Evolutionary conservation across 768 basidiomycete species (phyloP).

Genomic region (Candolleomyces eurysporus): DNA sequence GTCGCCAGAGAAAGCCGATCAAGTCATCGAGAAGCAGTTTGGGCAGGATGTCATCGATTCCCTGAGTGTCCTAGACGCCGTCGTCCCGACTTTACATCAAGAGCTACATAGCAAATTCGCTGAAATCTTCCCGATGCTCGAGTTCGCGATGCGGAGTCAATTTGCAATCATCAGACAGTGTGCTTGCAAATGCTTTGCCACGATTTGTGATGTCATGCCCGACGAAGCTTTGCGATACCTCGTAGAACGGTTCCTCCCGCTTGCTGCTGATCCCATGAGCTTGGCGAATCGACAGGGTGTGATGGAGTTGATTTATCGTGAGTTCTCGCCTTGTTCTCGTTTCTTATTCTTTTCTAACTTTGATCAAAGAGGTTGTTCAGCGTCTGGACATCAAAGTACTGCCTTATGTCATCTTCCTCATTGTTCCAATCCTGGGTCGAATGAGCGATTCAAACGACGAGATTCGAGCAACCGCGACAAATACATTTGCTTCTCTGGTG

Average conservation of each 20-base stretch:
- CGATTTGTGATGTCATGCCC: constrained; percentile 84
- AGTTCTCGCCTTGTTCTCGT: constrained; percentile 32
- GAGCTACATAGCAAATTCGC: constrained; percentile 67
- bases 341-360: constrained; percentile 1
- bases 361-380: constrained; percentile 79
- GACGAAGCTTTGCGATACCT: constrained; percentile 84
- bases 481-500: constrained; percentile 93
- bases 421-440: constrained; percentile 92
- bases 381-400: constrained; percentile 90
- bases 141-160: constrained; percentile 75
- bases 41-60: constrained; percentile 94
- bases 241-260: constrained; percentile 80
- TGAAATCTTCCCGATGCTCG: constrained; percentile 74
- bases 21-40: constrained; percentile 62
- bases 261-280: constrained; percentile 74
- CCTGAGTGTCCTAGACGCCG: constrained; percentile 82
- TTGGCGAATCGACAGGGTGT: constrained; percentile 84
- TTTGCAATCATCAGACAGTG: constrained; percentile 90
- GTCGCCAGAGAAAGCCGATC: constrained; percentile 57
- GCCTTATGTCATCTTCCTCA: constrained; percentile 95
- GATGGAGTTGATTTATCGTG: constrained; percentile 88
- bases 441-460: constrained; percentile 96
- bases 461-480: constrained; percentile 91
- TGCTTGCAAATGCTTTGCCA: constrained; percentile 84
- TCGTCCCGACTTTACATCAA: constrained; percentile 72